phyloP scores from a whole-genome alignment of 2,329 filamentous ascomycete genomes.

The Blastomyces percursus region DNA sequence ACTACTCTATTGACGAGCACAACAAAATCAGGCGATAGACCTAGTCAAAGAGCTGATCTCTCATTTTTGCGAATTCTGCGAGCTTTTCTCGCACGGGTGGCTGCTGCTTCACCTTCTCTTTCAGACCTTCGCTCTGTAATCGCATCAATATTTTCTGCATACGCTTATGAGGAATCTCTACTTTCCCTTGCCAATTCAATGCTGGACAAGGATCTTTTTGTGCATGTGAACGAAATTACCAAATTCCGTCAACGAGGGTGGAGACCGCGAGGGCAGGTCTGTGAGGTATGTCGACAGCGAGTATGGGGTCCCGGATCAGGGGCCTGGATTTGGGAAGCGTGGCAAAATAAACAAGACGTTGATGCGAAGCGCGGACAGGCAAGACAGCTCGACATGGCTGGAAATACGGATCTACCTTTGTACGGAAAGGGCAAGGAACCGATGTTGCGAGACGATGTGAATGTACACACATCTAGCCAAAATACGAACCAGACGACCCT shows the following conservation, averaged over 20 bases:
- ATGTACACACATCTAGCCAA: conserved; percentile 1
- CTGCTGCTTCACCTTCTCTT: conserved; percentile 70
- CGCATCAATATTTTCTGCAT: conserved; percentile 83
- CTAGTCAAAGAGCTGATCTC: conserved; percentile 42
- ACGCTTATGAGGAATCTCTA: conserved; percentile 88
- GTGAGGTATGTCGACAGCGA: conserved; percentile 71
- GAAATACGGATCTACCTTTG: conserved; percentile 19
- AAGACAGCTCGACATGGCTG: conserved; percentile 21
- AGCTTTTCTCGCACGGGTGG: conserved; percentile 75
- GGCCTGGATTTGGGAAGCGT: conserved; percentile 65
- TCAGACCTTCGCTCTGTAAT: conserved; percentile 78
- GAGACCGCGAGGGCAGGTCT: conserved; percentile 75
- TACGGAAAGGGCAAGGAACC: conserved; percentile 32
- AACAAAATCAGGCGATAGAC: conserved; percentile 21
- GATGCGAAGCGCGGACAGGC: conserved; percentile 22
- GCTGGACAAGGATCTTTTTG: conserved; percentile 79
- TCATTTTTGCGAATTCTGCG: conserved; percentile 83
- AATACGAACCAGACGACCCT: background rate
- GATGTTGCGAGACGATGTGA: background rate
- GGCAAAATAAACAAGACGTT: conserved; percentile 51
- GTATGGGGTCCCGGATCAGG: conserved; percentile 85
- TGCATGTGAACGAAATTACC: conserved; percentile 64
- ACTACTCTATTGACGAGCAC: conserved; percentile 66
- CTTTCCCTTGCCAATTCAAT: conserved; percentile 74
- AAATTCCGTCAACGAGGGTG: conserved; percentile 72